These are phyloP conservation scores for Fusarium solani-melongenae DNA, from an alignment of 2,329 filamentous ascomycete species.

Conservation along the genomic window DNA sequence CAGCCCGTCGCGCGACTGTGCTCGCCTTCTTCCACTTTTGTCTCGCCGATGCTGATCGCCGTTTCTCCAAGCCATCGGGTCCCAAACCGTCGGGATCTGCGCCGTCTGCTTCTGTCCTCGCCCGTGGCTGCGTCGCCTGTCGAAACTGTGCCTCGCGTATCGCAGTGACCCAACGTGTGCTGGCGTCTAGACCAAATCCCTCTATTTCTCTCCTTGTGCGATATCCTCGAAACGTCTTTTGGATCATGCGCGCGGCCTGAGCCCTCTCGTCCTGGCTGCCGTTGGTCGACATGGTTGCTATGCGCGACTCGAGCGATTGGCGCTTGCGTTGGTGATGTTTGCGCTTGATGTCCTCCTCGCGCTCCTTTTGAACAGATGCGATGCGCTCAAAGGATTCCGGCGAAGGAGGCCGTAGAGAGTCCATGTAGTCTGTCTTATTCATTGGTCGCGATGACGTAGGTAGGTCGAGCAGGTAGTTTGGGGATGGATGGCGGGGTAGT, in stretches of 20 bases:
- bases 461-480: conserved; percentile 2
- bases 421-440: conserved; percentile 58
- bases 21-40: conserved; percentile 82
- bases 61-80: conserved; percentile 12
- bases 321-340: conserved; percentile 52
- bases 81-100: conserved; percentile 9
- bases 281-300: conserved; percentile 15
- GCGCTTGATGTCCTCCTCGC: conserved; percentile 57
- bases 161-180: conserved; percentile 77
- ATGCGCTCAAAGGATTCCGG: conserved; percentile 60
- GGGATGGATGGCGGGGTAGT: neutral
- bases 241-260: conserved; percentile 67
- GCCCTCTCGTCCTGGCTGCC: conserved; percentile 40
- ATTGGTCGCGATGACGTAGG: conserved; percentile 40
- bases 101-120: conserved; percentile 37
- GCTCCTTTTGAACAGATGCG: conserved; percentile 58
- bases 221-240: conserved; percentile 83
- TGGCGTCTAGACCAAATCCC: conserved; percentile 76
- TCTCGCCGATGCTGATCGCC: conserved; percentile 58
- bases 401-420: conserved; percentile 61
- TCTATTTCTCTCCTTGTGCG: conserved; percentile 75
- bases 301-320: conserved; percentile 48
- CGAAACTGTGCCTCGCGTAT: conserved; percentile 67
- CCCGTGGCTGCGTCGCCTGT: conserved; percentile 59
- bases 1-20: conserved; percentile 77